These are phyloP conservation scores for Meira nashicola DNA, from an alignment of 1,284 basidiomycete species.

Conservation along the genomic window DNA sequence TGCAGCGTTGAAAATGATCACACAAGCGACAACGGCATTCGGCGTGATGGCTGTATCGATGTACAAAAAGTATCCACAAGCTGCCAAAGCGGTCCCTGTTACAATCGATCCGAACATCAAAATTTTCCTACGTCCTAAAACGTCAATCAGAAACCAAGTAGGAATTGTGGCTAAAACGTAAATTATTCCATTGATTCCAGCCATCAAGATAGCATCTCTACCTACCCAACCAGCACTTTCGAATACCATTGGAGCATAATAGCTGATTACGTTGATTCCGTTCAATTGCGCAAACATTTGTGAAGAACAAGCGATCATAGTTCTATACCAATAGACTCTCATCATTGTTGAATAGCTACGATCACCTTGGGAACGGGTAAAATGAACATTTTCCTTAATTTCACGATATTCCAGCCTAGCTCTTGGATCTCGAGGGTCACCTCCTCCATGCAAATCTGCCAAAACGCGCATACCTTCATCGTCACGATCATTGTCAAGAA, in stretches of 20 bases:
- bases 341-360: slow-evolving; percentile 65
- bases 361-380: slow-evolving; percentile 58
- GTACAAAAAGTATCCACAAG: slow-evolving; percentile 88
- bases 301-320: slow-evolving; percentile 92
- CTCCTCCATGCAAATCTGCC: slow-evolving; percentile 77
- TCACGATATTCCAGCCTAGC: slow-evolving; percentile 84
- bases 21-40: slow-evolving; percentile 70
- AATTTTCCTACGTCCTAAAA: slow-evolving; percentile 82
- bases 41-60: slow-evolving; percentile 67
- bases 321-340: slow-evolving; percentile 58
- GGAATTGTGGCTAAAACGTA: slow-evolving; percentile 60
- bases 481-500: slow-evolving; percentile 84
- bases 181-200: slow-evolving; percentile 66
- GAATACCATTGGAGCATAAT: slow-evolving; percentile 65
- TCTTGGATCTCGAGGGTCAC: slow-evolving; percentile 66
- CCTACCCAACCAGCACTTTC: slow-evolving; percentile 89
- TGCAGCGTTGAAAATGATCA: slow-evolving; percentile 87
- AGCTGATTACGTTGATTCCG: slow-evolving; percentile 68
- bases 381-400: slow-evolving; percentile 71
- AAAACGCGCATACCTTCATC: slow-evolving; percentile 80
- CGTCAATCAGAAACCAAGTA: slow-evolving; percentile 92
- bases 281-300: slow-evolving; percentile 87
- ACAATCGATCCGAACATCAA: slow-evolving; percentile 80
- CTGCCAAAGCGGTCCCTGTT: slow-evolving; percentile 68
- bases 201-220: slow-evolving; percentile 94